These are phyloP conservation scores for Fraxinus greggii DNA, from an alignment of 305 asterid genomes.

Conservation along the genomic window DNA sequence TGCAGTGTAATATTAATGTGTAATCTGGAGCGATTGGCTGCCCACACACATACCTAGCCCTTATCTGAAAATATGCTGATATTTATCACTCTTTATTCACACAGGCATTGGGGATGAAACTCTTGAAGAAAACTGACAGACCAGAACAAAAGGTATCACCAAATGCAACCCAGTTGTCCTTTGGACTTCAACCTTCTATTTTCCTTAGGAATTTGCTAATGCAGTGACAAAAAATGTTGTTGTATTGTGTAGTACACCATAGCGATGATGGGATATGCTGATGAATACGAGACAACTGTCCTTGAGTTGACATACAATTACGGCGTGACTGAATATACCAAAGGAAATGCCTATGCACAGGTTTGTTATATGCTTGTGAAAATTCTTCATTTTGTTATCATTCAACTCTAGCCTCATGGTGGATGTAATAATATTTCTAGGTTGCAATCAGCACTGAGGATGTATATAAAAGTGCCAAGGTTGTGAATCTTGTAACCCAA, in stretches of 20 bases:
- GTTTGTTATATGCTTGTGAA: slow-evolving; percentile 34
- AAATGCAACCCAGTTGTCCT: neutral
- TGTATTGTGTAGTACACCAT: slow-evolving; percentile 60
- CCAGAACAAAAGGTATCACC: slow-evolving; percentile 79
- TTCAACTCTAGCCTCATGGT: slow-evolving; percentile 12
- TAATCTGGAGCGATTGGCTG: neutral
- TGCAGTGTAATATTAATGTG: neutral
- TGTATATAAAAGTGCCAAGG: slow-evolving; percentile 86
- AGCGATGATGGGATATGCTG: slow-evolving; percentile 94
- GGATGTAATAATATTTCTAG: slow-evolving; percentile 31
- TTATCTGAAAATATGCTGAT: slow-evolving; percentile 10
- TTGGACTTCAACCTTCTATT: neutral
- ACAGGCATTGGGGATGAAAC: slow-evolving; percentile 87
- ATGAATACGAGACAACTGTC: slow-evolving; percentile 74
- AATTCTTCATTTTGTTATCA: neutral
- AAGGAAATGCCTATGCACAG: slow-evolving; percentile 99
- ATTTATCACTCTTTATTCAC: slow-evolving; percentile 6
- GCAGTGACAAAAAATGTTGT: slow-evolving; percentile 7
- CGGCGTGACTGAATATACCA: slow-evolving; percentile 88
- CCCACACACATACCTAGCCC: neutral
- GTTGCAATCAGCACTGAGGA: slow-evolving; percentile 81
- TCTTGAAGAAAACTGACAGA: slow-evolving; percentile 70
- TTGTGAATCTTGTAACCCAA: slow-evolving; percentile 62
- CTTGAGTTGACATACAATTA: slow-evolving; percentile 91
- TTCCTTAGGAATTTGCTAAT: neutral